Evolutionary conservation across 306 rosid species (phyloP).

Genomic region (Mucuna pruriens): DNA sequence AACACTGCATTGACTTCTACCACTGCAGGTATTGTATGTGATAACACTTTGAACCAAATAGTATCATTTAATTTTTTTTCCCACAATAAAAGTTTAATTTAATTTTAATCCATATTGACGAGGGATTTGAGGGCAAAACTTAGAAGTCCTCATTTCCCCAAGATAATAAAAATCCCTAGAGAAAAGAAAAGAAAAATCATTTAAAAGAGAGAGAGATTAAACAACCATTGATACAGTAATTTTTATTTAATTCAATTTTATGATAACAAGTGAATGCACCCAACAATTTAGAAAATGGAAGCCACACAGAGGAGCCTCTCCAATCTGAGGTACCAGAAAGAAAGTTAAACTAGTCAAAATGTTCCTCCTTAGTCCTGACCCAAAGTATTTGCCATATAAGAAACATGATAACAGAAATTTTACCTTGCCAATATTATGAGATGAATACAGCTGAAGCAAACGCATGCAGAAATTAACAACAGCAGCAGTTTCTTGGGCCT

Average conservation of each 20-base stretch:
- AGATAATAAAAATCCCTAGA: neutral
- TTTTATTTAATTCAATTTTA: constrained; percentile 16
- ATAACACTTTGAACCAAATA: neutral
- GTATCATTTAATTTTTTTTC: neutral
- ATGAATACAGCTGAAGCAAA: constrained; percentile 90
- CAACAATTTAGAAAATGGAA: constrained; percentile 1
- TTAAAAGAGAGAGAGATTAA: neutral
- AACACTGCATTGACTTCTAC: neutral
- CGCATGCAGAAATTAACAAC: constrained; percentile 85
- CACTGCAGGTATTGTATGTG: neutral
- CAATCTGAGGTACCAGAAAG: constrained; percentile 18
- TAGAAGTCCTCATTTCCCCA: neutral
- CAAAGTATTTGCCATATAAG: constrained; percentile 13
- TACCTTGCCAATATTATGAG: constrained; percentile 97
- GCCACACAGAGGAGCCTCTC: constrained; percentile 15
- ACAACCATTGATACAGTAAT: neutral
- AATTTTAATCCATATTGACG: too few species aligned
- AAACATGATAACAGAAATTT: constrained; percentile 32
- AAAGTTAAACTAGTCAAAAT: constrained; percentile 12
- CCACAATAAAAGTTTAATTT: too few species aligned
- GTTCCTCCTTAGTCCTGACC: constrained; percentile 19
- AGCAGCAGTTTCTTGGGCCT: constrained; percentile 76
- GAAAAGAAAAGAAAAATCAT: constrained; percentile 3
- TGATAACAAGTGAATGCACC: constrained; percentile 22
- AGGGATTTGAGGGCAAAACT: constrained; percentile 19